Evolutionary conservation across 176 grass and related monocot species (phyloP).

Genomic region (Cymbopogon citratus): DNA sequence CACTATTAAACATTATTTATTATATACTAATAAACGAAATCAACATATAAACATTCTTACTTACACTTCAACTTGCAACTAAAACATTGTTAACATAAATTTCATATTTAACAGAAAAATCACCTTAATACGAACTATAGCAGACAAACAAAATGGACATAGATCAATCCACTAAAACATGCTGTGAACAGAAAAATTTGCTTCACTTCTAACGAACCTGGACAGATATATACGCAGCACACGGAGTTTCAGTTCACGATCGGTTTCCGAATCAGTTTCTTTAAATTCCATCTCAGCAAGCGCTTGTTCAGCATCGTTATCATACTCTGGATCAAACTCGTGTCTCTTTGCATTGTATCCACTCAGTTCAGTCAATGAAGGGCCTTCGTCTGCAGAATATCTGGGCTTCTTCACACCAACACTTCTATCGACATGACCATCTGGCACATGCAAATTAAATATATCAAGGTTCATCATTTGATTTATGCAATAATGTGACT

Average conservation of each 20-base stretch:
- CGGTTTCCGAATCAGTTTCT: constrained; percentile 83
- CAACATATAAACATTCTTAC: not conserved
- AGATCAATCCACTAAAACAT: not conserved
- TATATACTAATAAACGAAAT: not conserved
- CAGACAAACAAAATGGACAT: not conserved
- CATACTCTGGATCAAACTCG: constrained; percentile 99
- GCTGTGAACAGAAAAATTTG: not conserved
- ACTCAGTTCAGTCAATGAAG: constrained; percentile 86
- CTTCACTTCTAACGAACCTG: constrained; percentile 44
- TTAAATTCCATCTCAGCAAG: constrained; percentile 98
- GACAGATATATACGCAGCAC: constrained; percentile 84
- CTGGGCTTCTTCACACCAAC: constrained; percentile 89
- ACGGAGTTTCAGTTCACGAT: constrained; percentile 82
- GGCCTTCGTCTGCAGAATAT: constrained; percentile 83
- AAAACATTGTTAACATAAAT: constrained; percentile 2
- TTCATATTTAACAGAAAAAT: not conserved
- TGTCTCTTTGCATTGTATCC: constrained; percentile 90
- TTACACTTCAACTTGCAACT: not conserved
- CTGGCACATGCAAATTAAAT: constrained; percentile 46
- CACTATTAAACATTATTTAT: constrained; percentile 9
- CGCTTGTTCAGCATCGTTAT: constrained; percentile 93
- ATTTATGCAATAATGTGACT: not conserved
- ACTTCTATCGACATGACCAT: constrained; percentile 79
- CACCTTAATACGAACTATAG: not conserved
- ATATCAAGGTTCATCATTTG: not conserved